phyloP scores from a whole-genome alignment of 2,329 filamentous ascomycete genomes.

The Plectosphaerella cucumerina region DNA sequence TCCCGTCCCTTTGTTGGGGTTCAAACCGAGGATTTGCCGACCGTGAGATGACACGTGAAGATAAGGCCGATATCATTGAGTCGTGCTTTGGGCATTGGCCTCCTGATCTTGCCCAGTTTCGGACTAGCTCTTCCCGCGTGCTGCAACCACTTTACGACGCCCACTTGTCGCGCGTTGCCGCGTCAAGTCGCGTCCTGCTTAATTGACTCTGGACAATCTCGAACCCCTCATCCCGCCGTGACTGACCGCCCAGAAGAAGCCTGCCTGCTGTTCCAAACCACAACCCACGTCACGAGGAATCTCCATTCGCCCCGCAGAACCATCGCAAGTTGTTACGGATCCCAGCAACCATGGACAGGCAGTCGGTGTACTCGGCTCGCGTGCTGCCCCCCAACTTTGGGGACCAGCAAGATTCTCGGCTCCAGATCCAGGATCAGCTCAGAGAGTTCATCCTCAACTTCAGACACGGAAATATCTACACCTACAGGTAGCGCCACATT shows the following conservation, averaged over 20 bases:
- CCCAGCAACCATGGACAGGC: conserved; percentile 66
- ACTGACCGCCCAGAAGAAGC: too few species aligned
- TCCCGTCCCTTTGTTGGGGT: too few species aligned
- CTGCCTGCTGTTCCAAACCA: too few species aligned
- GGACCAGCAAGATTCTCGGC: conserved; percentile 63
- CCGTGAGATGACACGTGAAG: conserved; percentile 14
- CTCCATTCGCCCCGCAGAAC: too few species aligned
- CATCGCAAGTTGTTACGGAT: too few species aligned
- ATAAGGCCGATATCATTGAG: conserved; percentile 5
- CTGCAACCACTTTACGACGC: conserved; percentile 26
- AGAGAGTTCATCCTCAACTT: conserved; percentile 93
- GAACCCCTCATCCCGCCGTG: not conserved
- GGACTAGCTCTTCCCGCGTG: too few species aligned
- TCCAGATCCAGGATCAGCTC: conserved; percentile 72
- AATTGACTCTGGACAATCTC: conserved; percentile 1
- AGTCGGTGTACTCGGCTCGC: conserved; percentile 80
- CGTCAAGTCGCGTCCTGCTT: conserved; percentile 2
- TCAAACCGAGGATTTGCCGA: too few species aligned
- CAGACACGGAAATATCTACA: conserved; percentile 87
- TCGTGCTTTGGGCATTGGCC: not conserved
- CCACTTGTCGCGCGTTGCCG: conserved; percentile 14
- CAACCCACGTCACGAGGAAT: too few species aligned
- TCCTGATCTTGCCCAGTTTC: too few species aligned
- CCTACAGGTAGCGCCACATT: conserved; percentile 67
- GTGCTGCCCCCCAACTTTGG: conserved; percentile 68